Evolutionary conservation across 192 early-diverging fungal genomes (phyloP).

Genomic region (Rhizoclosmatium globosum): DNA sequence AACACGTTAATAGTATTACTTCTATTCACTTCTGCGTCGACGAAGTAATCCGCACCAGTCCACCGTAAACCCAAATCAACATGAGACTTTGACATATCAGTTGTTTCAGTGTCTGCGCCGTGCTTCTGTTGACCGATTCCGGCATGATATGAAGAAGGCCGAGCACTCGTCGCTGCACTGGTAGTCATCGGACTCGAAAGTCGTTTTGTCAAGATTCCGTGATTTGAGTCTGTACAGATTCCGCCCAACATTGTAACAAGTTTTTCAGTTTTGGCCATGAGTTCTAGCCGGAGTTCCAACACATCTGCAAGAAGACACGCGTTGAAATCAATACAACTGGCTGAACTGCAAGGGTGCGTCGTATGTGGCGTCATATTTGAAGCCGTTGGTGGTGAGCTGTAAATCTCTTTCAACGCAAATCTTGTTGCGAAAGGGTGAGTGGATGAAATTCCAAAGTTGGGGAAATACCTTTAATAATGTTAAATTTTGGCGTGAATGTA

Average conservation of each 20-base stretch:
- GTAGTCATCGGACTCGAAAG: too few species aligned
- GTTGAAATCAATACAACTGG: neutral
- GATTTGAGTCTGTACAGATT: neutral
- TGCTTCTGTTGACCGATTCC: neutral
- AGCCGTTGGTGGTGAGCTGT: neutral
- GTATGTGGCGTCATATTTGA: constrained; percentile 5
- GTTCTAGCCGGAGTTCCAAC: neutral
- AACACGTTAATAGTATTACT: neutral
- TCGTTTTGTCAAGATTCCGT: neutral
- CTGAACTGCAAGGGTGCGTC: neutral
- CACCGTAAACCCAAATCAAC: constrained; percentile 49
- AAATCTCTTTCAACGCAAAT: too few species aligned
- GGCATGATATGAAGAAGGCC: neutral
- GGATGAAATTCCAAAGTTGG: too few species aligned
- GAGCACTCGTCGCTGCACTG: neutral
- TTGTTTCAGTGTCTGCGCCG: constrained; percentile 51
- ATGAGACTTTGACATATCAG: constrained; percentile 41
- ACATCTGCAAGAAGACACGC: neutral
- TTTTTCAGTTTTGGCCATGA: neutral
- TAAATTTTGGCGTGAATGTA: too few species aligned
- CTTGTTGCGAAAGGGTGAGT: too few species aligned
- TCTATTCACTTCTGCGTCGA: neutral
- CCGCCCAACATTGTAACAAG: neutral
- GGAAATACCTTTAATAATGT: too few species aligned
- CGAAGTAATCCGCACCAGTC: constrained; percentile 57